Evolutionary conservation across 192 early-diverging fungal genomes (phyloP), one percentile per base, ranked within the genome.

Genomic region (Backusella westeae): DNA sequence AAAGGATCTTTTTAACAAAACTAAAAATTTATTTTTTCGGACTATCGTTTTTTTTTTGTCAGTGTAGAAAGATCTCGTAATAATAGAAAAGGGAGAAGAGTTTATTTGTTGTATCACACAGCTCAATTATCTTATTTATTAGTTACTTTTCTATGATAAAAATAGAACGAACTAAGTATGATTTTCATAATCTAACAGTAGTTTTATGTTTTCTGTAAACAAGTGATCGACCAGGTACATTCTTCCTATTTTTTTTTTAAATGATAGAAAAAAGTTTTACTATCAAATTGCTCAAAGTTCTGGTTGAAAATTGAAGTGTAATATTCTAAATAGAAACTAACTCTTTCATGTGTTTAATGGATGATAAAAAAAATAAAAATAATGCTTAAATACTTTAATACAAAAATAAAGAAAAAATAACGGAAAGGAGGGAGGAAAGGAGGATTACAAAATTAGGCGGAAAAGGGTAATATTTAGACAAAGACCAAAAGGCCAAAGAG

Each of bases 401-500:
- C 19, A 68, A 69, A 69, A 21, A 69, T 17, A 69, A 38, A 69
- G 15, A 19, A 39, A 36, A 69, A 21, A 12, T 35, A 38, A 38
- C 34, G 38, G 19, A 41, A 23, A 15, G 46, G 23, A 12, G 67
- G 36, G 36, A 38, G 10, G 10, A 21, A 21, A 35, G 68, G 56
- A 26, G 34, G 2, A 69, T 36, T 69, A 69, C 15, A 38, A 69
- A 38, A 38, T 68, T 35, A 68, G 32, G 35, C 17, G 35, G 17
- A 68, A 34, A 14, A 41, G 21, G 34, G n/a, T 69, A 39, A 23
- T 36, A 41, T 72, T 41, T 74, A 74, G 35, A 74, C 72, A n/a
- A 23, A 21, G 10, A 65, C 74, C 41, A 75, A 67, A 44, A 75
- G 35, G 14, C 76, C 80, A 72, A 81, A 78, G 7, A 77, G 26